Conservation (phyloP, 2,329 filamentous ascomycete species). For the Furcasterigmium furcatum region DNA sequence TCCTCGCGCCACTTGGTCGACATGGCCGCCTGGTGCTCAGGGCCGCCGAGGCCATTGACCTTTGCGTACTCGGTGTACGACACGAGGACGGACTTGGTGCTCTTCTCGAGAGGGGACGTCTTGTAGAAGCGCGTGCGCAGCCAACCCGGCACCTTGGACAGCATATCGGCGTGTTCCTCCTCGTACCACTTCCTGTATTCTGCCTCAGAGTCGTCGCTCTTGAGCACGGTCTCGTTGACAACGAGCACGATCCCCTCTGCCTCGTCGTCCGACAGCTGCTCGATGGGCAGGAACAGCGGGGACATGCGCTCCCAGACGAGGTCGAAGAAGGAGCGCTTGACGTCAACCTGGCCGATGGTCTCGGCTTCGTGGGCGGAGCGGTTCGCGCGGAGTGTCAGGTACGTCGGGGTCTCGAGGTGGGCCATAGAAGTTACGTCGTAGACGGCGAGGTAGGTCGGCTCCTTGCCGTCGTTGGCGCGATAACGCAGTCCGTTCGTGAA, state of each 20-base stretch:
- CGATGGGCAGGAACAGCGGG: constrained; percentile 55
- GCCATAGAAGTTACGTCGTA: constrained; percentile 80
- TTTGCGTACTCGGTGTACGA: constrained; percentile 71
- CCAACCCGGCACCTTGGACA: constrained; percentile 77
- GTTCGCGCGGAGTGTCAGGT: constrained; percentile 61
- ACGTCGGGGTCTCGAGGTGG: constrained; percentile 66
- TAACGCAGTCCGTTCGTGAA: constrained; percentile 77
- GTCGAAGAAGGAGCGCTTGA: constrained; percentile 71
- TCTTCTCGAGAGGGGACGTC: constrained; percentile 59
- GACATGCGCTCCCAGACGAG: constrained; percentile 54
- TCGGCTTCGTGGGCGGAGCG: constrained; percentile 50
- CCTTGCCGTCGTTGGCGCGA: constrained; percentile 57
- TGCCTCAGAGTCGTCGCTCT: constrained; percentile 45
- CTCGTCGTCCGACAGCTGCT: constrained; percentile 56
- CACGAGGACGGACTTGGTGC: constrained; percentile 50
- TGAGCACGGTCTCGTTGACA: constrained; percentile 55
- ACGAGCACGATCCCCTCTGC: constrained; percentile 59
- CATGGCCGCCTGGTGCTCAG: constrained; percentile 60
- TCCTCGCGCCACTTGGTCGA: constrained; percentile 59
- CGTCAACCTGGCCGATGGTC: constrained; percentile 55
- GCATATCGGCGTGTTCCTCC: constrained; percentile 70
- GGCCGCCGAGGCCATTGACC: constrained; percentile 62
- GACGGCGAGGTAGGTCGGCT: constrained; percentile 71
- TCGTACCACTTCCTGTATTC: constrained; percentile 66
- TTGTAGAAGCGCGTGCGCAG: constrained; percentile 68